phyloP scores from a whole-genome alignment of 306 rosid species.

The Lotus japonicus region DNA sequence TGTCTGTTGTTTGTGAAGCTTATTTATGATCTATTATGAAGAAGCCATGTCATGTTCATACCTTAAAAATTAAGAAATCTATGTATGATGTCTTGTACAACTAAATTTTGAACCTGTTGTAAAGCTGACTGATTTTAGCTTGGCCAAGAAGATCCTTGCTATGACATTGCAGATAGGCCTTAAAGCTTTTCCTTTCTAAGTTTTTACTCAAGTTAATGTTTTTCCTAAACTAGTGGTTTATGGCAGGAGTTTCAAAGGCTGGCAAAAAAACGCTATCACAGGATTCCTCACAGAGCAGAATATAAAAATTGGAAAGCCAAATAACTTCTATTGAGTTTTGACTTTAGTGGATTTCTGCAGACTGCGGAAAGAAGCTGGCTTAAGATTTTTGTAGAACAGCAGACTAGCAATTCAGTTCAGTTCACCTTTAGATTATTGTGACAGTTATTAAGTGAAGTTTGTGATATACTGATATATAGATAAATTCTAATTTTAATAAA shows the following conservation, averaged over 20 bases:
- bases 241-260: conserved; percentile 89
- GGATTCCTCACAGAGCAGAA: conserved; percentile 55
- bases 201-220: neutral
- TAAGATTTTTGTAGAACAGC: neutral
- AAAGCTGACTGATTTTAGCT: neutral
- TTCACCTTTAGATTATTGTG: neutral
- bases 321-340: conserved; percentile 49
- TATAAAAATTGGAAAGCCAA: conserved; percentile 67
- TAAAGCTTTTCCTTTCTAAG: neutral
- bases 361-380: neutral
- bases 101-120: no score
- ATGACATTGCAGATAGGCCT: neutral
- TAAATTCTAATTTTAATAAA: neutral
- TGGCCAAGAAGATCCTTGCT: neutral
- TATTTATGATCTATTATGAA: neutral
- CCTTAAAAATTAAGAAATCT: neutral
- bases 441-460: neutral
- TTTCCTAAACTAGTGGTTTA: neutral
- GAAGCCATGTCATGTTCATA: neutral
- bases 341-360: conserved; percentile 22
- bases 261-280: conserved; percentile 90
- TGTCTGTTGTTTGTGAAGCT: neutral
- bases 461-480: neutral
- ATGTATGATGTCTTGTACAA: neutral
- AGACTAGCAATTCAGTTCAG: conserved; percentile 2